Evolutionary conservation across 2,329 filamentous ascomycete genomes (phyloP).

Genomic region (Trichoderma polysporum): DNA sequence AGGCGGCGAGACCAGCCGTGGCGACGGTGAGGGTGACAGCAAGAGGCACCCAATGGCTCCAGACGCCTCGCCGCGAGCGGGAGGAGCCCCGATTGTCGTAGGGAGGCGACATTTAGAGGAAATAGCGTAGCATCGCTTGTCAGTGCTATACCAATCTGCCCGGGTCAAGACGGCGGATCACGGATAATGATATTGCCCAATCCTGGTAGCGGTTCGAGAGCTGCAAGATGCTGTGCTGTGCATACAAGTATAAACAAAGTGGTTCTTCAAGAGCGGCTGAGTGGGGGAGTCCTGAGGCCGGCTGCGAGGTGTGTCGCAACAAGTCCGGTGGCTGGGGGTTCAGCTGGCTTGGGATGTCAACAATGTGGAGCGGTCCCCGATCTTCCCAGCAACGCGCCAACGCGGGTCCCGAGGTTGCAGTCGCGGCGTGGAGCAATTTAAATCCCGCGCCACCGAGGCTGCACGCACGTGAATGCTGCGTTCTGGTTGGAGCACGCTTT

Average conservation of each 20-base stretch:
- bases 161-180: background rate
- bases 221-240: background rate
- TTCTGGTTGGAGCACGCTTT: background rate
- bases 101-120: conserved; percentile 55
- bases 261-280: background rate
- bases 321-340: conserved; percentile 27
- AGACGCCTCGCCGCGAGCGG: conserved; percentile 60
- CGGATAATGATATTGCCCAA: background rate
- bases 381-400: conserved; percentile 28
- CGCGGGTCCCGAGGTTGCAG: conserved; percentile 37
- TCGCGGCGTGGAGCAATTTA: conserved; percentile 23
- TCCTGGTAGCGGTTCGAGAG: background rate
- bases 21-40: conserved; percentile 84
- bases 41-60: conserved; percentile 87
- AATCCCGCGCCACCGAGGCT: conserved; percentile 22
- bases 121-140: conserved; percentile 37
- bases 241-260: background rate
- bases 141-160: background rate
- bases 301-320: conserved; percentile 22
- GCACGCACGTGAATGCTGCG: conserved; percentile 12
- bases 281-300: conserved; percentile 21
- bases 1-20: conserved; percentile 80
- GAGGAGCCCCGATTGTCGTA: conserved; percentile 62
- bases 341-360: conserved; percentile 24
- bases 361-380: conserved; percentile 23